phyloP scores from a whole-genome alignment of 2,329 filamentous ascomycete genomes.

The Colletotrichum lini region DNA sequence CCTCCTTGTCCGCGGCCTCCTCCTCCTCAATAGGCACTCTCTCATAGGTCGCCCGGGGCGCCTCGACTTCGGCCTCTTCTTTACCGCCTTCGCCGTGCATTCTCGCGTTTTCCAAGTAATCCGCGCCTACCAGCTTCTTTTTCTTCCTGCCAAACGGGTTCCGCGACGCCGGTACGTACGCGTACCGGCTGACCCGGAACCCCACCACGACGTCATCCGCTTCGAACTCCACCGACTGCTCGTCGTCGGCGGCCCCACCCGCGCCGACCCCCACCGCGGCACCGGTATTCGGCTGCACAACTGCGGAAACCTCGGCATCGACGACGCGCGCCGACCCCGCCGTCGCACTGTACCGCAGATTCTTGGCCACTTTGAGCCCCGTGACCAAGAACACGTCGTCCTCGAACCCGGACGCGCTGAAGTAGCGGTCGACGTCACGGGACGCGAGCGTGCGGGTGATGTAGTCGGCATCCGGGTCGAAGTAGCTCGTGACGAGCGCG shows the following conservation, averaged over 20 bases:
- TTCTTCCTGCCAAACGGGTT: neutral
- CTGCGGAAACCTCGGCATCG: neutral
- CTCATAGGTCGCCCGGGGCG: neutral
- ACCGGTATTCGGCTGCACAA: neutral
- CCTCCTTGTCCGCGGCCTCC: neutral
- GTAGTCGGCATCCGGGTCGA: neutral
- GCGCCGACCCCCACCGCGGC: neutral
- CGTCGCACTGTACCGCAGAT: neutral
- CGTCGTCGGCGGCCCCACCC: neutral
- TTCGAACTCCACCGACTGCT: neutral
- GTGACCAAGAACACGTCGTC: neutral
- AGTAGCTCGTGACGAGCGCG: too few relatives aligned
- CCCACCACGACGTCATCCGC: neutral
- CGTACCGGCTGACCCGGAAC: neutral
- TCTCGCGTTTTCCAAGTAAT: too few relatives aligned
- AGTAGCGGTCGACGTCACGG: neutral
- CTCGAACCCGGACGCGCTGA: neutral
- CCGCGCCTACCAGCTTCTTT: neutral
- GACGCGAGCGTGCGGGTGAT: neutral
- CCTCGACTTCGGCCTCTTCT: too few relatives aligned
- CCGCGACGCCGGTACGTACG: neutral
- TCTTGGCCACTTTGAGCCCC: neutral
- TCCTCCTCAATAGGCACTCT: neutral
- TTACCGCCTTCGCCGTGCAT: too few relatives aligned
- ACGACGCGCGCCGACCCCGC: neutral